phyloP scores from a whole-genome alignment of 768 basidiomycete species.

The Leccinum incarnatum region DNA sequence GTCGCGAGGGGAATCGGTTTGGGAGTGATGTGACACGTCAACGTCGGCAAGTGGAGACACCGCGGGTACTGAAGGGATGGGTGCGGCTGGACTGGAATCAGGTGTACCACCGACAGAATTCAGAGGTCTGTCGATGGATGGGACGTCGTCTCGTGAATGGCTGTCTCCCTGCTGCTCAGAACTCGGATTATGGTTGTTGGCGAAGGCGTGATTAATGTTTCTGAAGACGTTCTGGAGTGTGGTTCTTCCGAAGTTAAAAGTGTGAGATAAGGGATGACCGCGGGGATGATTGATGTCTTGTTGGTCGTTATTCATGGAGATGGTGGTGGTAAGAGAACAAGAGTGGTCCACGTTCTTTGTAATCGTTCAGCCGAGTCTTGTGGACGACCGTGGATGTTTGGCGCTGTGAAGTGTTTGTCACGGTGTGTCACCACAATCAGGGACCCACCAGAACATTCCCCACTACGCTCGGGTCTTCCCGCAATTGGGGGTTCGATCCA shows the following conservation, averaged over 20 bases:
- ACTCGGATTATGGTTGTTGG: conserved; percentile 4
- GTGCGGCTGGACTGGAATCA: neutral
- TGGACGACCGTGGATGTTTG: neutral
- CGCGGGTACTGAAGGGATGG: conserved; percentile 2
- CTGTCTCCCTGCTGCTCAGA: neutral
- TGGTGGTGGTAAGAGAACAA: conserved; percentile 22
- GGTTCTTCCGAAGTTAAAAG: conserved; percentile 25
- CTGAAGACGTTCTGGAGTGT: conserved; percentile 31
- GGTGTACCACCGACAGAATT: neutral
- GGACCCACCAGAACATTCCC: conserved; percentile 35
- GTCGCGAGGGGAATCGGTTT: conserved; percentile 9
- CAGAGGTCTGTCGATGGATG: conserved; percentile 4
- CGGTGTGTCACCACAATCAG: conserved; percentile 8
- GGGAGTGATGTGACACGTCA: conserved; percentile 8
- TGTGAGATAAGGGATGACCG: conserved; percentile 10
- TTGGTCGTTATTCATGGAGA: conserved; percentile 21
- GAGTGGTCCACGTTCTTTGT: conserved; percentile 8
- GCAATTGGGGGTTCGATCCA: conserved; percentile 16
- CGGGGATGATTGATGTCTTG: conserved; percentile 6
- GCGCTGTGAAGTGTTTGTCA: conserved; percentile 12
- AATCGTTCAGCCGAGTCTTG: neutral
- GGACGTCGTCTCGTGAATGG: neutral
- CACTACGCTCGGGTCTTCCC: neutral
- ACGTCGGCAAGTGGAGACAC: conserved; percentile 2
- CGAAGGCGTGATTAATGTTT: conserved; percentile 33